Evolutionary conservation across 2,329 filamentous ascomycete genomes (phyloP), one percentile per base, ranked within the genome.

Genomic region (Fusarium palustre): DNA sequence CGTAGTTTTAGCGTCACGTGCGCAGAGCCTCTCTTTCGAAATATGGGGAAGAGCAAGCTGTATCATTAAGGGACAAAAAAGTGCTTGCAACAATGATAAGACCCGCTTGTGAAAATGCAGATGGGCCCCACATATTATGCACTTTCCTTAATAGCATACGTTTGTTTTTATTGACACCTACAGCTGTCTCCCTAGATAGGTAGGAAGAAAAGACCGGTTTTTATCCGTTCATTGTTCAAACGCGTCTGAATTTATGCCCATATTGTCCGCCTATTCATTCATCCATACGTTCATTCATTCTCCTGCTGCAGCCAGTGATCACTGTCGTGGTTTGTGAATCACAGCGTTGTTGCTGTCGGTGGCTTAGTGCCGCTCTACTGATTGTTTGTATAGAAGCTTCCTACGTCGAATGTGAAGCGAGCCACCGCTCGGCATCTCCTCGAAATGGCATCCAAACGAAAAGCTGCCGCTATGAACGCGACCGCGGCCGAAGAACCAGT

Each of bases 371-470:
- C 47, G 34, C 47, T 38, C 25, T 67, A 65, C 66, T 74, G 41
- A 74, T 50, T 52, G 15, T 55, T 38, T 50, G 25, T 52, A 52
- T 56, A 71, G 69, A 59, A 34, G 52, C 25, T 22, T 20, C 22
- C 38, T 49, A 47, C 50, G 54, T 52, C 31, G 47, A 55, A 74
- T 73, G 73, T 67, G 69, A 75, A 34, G 55, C 36, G 64, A 50
- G 57, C 59, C 47, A 59, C 36, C 52, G 56, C 41, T 48, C 59
- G 63, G 58, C 66, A 59, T 52, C 55, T 63, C 49, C 69, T 63
- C 71, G 66, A 82, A 62, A 98, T 98, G 95, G 91, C 95, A n/a
- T 90, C 93, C 56, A 98, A 98, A 82, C 90, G 95, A 76, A 97
- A 97, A 80, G 92, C 91, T 48, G 87, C 88, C 59, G 91, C 91